Base-by-base conservation (phyloP, 2,329 filamentous ascomycete species). In the Lecanosticta acicola region DNA sequence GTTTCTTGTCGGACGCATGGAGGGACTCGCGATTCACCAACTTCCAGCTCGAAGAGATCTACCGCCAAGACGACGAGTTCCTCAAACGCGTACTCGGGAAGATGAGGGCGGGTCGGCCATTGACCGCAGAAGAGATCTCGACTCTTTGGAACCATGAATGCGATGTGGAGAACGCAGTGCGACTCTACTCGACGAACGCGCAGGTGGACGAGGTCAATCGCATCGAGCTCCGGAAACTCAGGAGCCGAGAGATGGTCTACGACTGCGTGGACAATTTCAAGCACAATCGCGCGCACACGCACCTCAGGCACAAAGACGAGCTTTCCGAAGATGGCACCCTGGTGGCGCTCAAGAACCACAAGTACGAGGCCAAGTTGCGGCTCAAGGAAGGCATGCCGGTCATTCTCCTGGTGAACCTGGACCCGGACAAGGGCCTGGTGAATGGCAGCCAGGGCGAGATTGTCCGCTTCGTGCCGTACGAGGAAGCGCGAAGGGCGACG, bases 71-170 rank as follows among this genome's bases (percentile, higher is more conserved):
- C 4, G 79, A 83, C 49, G 45, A 60, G 32, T 55, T 56, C 0
- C 83, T 83, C 55, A 74, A 80, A 46, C 60, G 62, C 2, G 73
- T 81, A 37, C 67, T 84, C 1, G 70, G 80, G 29, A 79, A 74
- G 45, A 73, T 74, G 37, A 69, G 78, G 1, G 64, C 74, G 11
- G 77, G 78, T 1, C 49, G 65, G 7, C 46, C 53, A 0, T 62
- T 79, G 0, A 57, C 61, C 0, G 18, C 32, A 0, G 52, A 50
- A 0, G 74, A 78, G 7, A 63, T 62, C 2, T 41, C 66, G 0
- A 60, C 71, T 0, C 64, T 80, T 0, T 66, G 77, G 43, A 21
- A 49, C 11, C 37, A 42, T 39, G 19, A 74, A n/a, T 76, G 77
- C 2, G 59, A 70, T 3, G 70, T 70, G 0, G 55, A 62, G 3